These are phyloP conservation scores for Stentor coeruleus DNA, from an alignment of 73 alveolate species.

Conservation along the genomic window DNA sequence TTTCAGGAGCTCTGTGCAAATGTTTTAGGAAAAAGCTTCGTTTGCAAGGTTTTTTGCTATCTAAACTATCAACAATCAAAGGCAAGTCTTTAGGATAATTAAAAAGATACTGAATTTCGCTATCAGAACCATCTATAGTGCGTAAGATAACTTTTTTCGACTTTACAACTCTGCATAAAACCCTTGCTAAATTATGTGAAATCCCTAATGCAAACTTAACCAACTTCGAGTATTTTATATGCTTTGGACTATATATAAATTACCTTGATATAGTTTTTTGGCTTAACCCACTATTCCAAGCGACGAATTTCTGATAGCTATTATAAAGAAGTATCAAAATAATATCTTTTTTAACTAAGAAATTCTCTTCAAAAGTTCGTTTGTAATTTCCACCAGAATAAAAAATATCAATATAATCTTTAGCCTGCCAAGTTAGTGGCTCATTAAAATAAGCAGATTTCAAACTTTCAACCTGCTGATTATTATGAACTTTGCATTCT, in stretches of 20 bases:
- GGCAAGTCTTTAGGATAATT: neutral
- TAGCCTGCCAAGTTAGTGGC: neutral
- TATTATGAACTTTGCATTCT: no score
- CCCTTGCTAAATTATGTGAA: neutral
- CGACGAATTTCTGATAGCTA: neutral
- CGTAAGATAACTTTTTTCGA: neutral
- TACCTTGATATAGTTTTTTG: neutral
- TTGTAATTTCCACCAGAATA: neutral
- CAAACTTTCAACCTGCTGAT: no score
- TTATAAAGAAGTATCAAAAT: neutral
- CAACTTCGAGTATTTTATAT: no score
- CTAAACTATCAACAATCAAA: neutral
- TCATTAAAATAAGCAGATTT: no score
- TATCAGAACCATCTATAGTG: neutral
- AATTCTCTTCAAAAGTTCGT: neutral
- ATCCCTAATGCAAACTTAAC: neutral
- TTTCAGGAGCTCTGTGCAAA: conserved; percentile 6
- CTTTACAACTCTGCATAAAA: neutral
- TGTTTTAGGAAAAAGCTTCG: neutral
- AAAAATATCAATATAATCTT: neutral
- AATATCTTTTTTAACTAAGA: neutral
- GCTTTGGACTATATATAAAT: neutral
- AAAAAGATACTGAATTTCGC: neutral
- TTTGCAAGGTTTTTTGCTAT: neutral
- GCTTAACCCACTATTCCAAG: neutral